Evolutionary conservation across 805 yeast species (phyloP), one percentile per base, ranked within the genome.

Genomic region (Spencermartinsiella europaea): DNA sequence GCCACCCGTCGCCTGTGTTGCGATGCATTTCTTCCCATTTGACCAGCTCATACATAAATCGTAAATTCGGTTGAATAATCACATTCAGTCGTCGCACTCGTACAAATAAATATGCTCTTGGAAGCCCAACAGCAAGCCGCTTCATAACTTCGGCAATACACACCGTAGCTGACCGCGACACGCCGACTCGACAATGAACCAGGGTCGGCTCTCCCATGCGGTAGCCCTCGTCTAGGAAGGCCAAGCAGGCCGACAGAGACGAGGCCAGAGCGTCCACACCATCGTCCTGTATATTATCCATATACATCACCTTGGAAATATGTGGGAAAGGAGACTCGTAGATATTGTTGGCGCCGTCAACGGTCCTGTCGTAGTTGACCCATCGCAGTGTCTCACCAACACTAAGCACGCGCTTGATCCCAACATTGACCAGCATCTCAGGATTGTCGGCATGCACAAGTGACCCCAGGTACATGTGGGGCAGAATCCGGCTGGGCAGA

Each of bases 171-270:
- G 95, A 86, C 46, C 98, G 71, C 0, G 96, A 86, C 2, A 91
- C 98, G 0, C 98, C 98, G 40, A 88, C 97, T 60, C 95, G 85
- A 58, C 98, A 91, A 63, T 91, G 98, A 8, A 91, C 90, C 50
- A 91, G 70, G 1, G 82, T 79, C 39, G 75, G 58, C 19, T 77
- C 78, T 33, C 66, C 67, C 0, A 55, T 53, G 17, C 62, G 53
- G 52, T 70, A 68, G 16, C 77, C 76, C 21, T 71, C 74, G 44
- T 85, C 83, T 43, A 89, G 77, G 58, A 80, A 86, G 1, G 75
- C 69, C 35, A 91, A 68, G 19, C 90, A 81, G 34, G 73, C 73
- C 12, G 81, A 79, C 38, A 90, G 69, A 2, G 83, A 75, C 33
- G 68, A 66, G 0, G 83, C 72, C 41, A 90, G 67, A 47, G 85